A percentile compares a stretch with the other conserved stretches of the same genome.
Evolutionary conservation across 352 stramenopile genomes (phyloP).

Genomic region (Phytophthora boehmeriae): DNA sequence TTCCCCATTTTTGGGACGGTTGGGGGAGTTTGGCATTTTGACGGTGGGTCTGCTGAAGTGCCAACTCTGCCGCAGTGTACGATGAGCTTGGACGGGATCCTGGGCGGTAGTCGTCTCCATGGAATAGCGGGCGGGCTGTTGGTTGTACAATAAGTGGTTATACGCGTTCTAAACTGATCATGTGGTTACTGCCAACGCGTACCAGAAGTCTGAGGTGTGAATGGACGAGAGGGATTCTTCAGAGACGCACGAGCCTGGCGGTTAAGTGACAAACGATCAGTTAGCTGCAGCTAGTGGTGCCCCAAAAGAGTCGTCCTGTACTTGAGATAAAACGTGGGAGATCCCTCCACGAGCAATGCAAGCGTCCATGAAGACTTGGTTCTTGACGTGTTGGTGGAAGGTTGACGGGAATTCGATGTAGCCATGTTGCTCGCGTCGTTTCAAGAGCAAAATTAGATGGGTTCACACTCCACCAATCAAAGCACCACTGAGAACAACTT

Average conservation of each 20-base stretch:
- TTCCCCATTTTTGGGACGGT: conserved; percentile 12
- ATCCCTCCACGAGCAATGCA: conserved; percentile 79
- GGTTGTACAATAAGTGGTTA: neutral
- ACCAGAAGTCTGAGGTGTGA: conserved; percentile 66
- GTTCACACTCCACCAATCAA: too few relatives aligned
- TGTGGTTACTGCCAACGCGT: neutral
- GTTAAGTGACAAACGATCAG: neutral
- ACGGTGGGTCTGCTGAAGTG: conserved; percentile 29
- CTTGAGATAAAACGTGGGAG: conserved; percentile 80
- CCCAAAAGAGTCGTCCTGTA: conserved; percentile 4
- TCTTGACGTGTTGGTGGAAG: neutral
- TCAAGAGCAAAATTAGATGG: conserved; percentile 28
- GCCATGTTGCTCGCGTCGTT: conserved; percentile 35
- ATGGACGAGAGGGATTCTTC: conserved; percentile 83
- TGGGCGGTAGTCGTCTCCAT: conserved; percentile 79
- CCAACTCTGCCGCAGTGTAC: conserved; percentile 52
- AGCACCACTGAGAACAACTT: too few relatives aligned
- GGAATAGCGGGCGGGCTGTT: conserved; percentile 58
- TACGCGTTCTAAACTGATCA: neutral
- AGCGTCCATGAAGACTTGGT: conserved; percentile 56
- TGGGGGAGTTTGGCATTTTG: conserved; percentile 9
- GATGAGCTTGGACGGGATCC: conserved; percentile 72
- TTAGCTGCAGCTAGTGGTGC: neutral
- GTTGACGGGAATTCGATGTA: conserved; percentile 10
- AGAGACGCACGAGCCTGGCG: conserved; percentile 76